A percentile compares a stretch with the other conserved stretches of the same genome.
phyloP scores from a whole-genome alignment of 2,329 filamentous ascomycete species.

The Lojkania enalia region DNA sequence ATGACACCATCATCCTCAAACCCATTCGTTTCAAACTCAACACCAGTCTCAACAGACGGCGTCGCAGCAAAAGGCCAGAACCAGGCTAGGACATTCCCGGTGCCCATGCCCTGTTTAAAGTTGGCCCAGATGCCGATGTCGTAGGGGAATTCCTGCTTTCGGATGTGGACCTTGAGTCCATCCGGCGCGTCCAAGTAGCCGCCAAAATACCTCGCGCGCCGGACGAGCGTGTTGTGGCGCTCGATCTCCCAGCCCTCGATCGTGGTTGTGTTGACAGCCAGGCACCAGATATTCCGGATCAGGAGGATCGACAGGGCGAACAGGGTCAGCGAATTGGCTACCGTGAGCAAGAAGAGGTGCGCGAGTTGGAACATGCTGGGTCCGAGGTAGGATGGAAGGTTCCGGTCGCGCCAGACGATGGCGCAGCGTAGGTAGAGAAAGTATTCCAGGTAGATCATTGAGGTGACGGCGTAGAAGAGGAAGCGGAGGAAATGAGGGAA shows the following conservation, averaged over 20 bases:
- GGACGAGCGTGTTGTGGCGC: slow-evolving; percentile 50
- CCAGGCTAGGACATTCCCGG: slow-evolving; percentile 67
- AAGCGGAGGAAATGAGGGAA: slow-evolving; percentile 84
- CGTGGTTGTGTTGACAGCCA: slow-evolving; percentile 72
- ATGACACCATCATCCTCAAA: slow-evolving; percentile 60
- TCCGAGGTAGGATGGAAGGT: slow-evolving; percentile 74
- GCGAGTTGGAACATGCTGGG: slow-evolving; percentile 63
- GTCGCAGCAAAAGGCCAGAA: slow-evolving; percentile 66
- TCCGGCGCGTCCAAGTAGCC: slow-evolving; percentile 61
- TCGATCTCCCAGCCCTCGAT: slow-evolving; percentile 76
- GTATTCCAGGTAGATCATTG: slow-evolving; percentile 63
- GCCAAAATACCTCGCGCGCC: slow-evolving; percentile 54
- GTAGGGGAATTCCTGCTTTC: slow-evolving; percentile 77
- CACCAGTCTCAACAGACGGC: slow-evolving; percentile 55
- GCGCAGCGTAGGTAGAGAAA: slow-evolving; percentile 64
- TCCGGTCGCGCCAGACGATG: slow-evolving; percentile 65
- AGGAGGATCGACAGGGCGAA: slow-evolving; percentile 69
- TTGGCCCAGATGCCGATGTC: slow-evolving; percentile 77
- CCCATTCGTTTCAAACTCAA: slow-evolving; percentile 71
- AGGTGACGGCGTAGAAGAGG: slow-evolving; percentile 67
- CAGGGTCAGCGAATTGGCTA: slow-evolving; percentile 62
- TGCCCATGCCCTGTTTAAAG: slow-evolving; percentile 75
- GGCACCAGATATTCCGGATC: slow-evolving; percentile 59
- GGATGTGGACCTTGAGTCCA: slow-evolving; percentile 58
- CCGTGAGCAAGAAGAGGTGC: slow-evolving; percentile 62